These are phyloP conservation scores for Sedum album DNA, from an alignment of 164 flowering plant genomes.

Conservation along the genomic window DNA sequence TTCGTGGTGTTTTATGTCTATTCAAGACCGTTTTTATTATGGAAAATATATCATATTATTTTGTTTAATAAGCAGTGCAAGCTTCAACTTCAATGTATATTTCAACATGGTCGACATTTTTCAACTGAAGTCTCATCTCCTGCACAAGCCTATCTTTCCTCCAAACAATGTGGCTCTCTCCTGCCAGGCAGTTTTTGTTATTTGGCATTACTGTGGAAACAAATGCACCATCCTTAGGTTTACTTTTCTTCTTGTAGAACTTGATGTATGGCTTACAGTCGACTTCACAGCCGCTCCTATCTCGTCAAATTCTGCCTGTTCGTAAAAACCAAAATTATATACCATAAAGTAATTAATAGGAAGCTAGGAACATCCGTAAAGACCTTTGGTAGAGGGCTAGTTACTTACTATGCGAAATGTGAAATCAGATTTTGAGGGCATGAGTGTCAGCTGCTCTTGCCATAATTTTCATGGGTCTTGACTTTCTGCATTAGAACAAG, in stretches of 20 bases:
- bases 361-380: too few relatives aligned
- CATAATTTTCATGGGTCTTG: too few relatives aligned
- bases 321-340: background rate
- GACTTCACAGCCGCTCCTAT: slow-evolving; percentile 34
- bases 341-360: too few relatives aligned
- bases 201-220: slow-evolving; percentile 26
- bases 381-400: too few relatives aligned
- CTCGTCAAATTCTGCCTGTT: slow-evolving; percentile 43
- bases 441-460: too few relatives aligned
- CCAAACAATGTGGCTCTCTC: slow-evolving; percentile 37
- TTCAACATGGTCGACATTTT: background rate
- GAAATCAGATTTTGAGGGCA: too few relatives aligned
- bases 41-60: too few relatives aligned
- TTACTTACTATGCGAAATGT: too few relatives aligned
- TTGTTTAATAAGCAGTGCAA: too few relatives aligned
- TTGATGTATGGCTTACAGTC: slow-evolving; percentile 35
- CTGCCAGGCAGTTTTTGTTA: slow-evolving; percentile 25
- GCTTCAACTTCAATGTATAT: background rate
- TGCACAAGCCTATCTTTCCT: slow-evolving; percentile 31
- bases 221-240: slow-evolving; percentile 15
- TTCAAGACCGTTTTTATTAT: too few relatives aligned
- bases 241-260: slow-evolving; percentile 16
- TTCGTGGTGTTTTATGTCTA: too few relatives aligned
- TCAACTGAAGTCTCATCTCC: slow-evolving; percentile 12
- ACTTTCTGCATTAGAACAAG: too few relatives aligned